Evolutionary conservation across 2,329 filamentous ascomycete species (phyloP).

Genomic region (Mycosphaerella sp.): DNA sequence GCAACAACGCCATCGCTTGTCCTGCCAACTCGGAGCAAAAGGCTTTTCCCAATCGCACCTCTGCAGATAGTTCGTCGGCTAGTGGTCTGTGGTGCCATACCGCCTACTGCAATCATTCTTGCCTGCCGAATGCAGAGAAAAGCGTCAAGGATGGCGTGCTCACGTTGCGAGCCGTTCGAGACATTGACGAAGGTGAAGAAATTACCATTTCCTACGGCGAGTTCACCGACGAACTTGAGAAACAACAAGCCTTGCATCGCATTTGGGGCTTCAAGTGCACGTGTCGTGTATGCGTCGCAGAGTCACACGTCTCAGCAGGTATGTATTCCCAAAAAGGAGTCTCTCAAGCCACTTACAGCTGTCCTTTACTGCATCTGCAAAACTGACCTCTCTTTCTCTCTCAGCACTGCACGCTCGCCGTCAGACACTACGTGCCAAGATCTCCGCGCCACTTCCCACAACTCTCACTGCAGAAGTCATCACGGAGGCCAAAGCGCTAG

Average conservation of each 20-base stretch:
- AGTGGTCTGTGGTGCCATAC: conserved; percentile 11
- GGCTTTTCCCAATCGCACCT: conserved; percentile 8
- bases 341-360: too few species aligned
- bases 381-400: not conserved
- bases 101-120: conserved; percentile 17
- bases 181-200: conserved; percentile 15
- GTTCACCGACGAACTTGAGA: not conserved
- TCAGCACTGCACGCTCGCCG: not conserved
- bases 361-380: too few species aligned
- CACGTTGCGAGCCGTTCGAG: conserved; percentile 8
- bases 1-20: conserved; percentile 12
- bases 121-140: conserved; percentile 15
- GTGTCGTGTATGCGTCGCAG: conserved; percentile 6
- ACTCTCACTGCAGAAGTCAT: not conserved
- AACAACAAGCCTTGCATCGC: conserved; percentile 1
- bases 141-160: conserved; percentile 13
- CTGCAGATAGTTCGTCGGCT: not conserved
- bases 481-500: conserved; percentile 1
- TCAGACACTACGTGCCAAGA: not conserved
- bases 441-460: conserved; percentile 2
- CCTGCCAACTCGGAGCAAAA: not conserved
- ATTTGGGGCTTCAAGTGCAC: conserved; percentile 12
- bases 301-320: not conserved
- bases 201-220: conserved; percentile 15
- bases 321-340: not conserved